Percentiles rank a stretch among this genome's conserved stretches.
Conservation (phyloP, 768 basidiomycete species). For the Tephrocybe sp. region DNA sequence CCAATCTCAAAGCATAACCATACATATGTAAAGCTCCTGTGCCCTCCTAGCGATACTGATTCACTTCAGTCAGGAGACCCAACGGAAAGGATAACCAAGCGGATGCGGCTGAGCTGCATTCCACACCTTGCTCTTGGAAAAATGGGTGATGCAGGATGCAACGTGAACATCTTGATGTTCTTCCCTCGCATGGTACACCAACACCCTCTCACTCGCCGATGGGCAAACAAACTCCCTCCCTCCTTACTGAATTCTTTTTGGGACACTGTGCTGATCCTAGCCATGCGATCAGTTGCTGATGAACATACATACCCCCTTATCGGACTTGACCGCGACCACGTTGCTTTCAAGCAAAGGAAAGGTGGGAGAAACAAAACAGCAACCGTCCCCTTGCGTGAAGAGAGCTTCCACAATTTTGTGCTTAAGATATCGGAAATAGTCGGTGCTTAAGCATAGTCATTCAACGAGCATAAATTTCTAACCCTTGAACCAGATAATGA, state of each 20-base stretch:
- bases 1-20: conserved; percentile 19
- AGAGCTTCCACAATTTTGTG: too few species aligned
- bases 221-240: conserved; percentile 12
- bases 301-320: conserved; percentile 3
- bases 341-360: conserved; percentile 13
- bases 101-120: conserved; percentile 8
- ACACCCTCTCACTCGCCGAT: conserved; percentile 5
- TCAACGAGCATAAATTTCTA: too few species aligned
- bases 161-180: conserved; percentile 16
- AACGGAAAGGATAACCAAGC: conserved; percentile 7
- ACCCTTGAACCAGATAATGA: not conserved
- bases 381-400: conserved; percentile 8
- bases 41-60: conserved; percentile 11
- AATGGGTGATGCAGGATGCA: conserved; percentile 7
- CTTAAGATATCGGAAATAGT: too few species aligned
- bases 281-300: not conserved
- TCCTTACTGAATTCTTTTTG: conserved; percentile 15
- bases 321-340: conserved; percentile 7
- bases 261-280: conserved; percentile 10
- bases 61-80: not conserved
- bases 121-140: conserved; percentile 19
- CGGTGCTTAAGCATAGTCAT: too few species aligned
- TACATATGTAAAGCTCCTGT: conserved; percentile 12
- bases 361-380: not conserved
- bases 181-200: conserved; percentile 20